Evolutionary conservation across 176 grass and related monocot species (phyloP), one percentile per base, ranked within the genome.

Genomic region (Carex pumila): DNA sequence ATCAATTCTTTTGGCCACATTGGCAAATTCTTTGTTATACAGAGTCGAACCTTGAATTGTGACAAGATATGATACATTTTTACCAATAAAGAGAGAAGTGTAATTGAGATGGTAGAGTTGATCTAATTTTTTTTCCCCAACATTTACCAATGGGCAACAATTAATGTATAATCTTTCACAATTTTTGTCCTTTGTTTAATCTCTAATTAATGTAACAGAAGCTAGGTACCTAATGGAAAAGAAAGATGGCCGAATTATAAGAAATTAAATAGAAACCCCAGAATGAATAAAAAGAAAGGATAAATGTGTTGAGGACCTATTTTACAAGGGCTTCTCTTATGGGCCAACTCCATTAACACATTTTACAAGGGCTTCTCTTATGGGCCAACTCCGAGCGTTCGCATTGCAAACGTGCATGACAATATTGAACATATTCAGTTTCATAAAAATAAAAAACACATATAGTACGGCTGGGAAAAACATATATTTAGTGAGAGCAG

Each of bases 1-100:
- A 67, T 52, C 29, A 84, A 86, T 88, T 91, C 34, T 85, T 87
- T 73, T 67, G 9, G 19, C 80, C 80, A 68, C 80, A 83, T 64
- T 45, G 37, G 11, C 34, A 25, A 65, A 67, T 53, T 47, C 41
- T 32, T 82, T 82, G n/a, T 67, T 68, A 67, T 82, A 65, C 2
- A 82, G 67, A 50, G 18, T 25, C 12, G 50, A 83, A 47, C 29
- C 17, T 66, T 31, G 22, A 83, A 83, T 65, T 83, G 61, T 68
- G 34, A 52, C 13, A 54, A 30, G 9, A 15, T 19, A 71, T 71
- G 67, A 53, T 52, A 65, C 43, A 15, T 18, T 29, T 83, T 64
- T 83, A 36, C 9, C 13, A 14, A 82, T 47, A 13, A 66, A 82
- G 37, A 83, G 41, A 37, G 68, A 30, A 29, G 19, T 75, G 7